Base-by-base conservation (phyloP, 2,329 filamentous ascomycete species). In the Drechslerella dactyloides region DNA sequence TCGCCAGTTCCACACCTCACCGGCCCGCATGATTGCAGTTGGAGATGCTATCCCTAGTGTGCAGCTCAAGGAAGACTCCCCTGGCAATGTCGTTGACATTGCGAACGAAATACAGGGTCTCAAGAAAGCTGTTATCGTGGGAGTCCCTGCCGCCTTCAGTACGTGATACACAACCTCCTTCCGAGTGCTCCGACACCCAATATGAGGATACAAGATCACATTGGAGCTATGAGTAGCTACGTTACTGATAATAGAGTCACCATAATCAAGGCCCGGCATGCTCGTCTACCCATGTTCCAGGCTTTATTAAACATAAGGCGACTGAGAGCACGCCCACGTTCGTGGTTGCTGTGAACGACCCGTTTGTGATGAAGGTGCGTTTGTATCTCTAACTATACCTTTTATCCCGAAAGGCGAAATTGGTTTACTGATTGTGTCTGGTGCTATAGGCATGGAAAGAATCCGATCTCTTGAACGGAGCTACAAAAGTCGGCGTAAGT, bases 21-120 rank as follows among this genome's bases (percentile, higher is more conserved):
- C 85, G 52, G 83, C 83, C 53, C 82, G 83, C 48, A 82, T 86
- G 75, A 89, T 97, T 79, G 85, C 89, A 77, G 87, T 87, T 70
- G 93, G 93, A 78, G 92, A 97, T 80, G 81, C 84, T 75, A 83
- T 97, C 62, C 94, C 93, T 50, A 82, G 87, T 80, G 81, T 93
- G 66, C 87, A 92, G 74, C 85, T 96, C 76, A 88, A 88, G 74
- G 90, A 97, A 82, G 85, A 86, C 81, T 92, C 89, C n/a, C 93
- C 93, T 0, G 73, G 90, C 73, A 96, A 92, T 85, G 94, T 93
- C 81, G 87, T 97, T 80, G 93, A 91, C 81, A 84, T 97, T 69
- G 86, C 90, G 76, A 85, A 89, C 74, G 91, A 96, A 82, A 84
- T 96, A 74, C 79, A 69, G 15, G 74, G 73, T n/a, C 69, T 74